Evolutionary conservation across 1,284 basidiomycete genomes (phyloP).

Genomic region (Tilletiopsis washingtonensis): DNA sequence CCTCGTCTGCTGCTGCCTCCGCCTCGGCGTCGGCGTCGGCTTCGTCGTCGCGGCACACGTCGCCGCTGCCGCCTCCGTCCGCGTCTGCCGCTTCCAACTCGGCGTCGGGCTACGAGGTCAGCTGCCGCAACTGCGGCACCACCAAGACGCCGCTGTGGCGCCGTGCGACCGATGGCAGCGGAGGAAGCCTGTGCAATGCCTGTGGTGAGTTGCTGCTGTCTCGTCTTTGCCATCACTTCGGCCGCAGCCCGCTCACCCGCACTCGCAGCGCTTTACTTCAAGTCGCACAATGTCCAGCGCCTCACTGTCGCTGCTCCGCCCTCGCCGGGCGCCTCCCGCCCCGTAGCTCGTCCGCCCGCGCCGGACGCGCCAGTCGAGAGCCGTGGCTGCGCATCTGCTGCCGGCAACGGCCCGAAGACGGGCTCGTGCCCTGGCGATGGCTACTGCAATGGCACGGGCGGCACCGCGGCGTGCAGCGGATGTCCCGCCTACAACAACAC

Average conservation of each 20-base stretch:
- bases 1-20: no score
- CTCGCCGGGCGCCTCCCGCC: not conserved
- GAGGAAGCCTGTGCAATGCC: conserved; percentile 73
- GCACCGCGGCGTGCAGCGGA: conserved; percentile 34
- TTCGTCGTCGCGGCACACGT: not conserved
- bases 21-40: no score
- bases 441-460: conserved; percentile 42
- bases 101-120: conserved; percentile 5
- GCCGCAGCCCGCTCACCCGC: not conserved
- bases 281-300: conserved; percentile 26
- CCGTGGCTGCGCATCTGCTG: not conserved
- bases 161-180: conserved; percentile 76
- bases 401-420: not conserved
- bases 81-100: no score
- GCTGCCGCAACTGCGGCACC: conserved; percentile 75
- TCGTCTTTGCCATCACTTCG: not conserved
- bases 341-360: conserved; percentile 9
- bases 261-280: conserved; percentile 16
- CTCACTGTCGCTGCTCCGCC: not conserved
- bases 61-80: not conserved
- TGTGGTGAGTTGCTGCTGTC: conserved; percentile 41
- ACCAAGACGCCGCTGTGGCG: conserved; percentile 81
- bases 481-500: conserved; percentile 44
- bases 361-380: conserved; percentile 17
- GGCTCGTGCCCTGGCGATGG: conserved; percentile 42